Evolutionary conservation across 2,329 filamentous ascomycete genomes (phyloP), one percentile per base, ranked within the genome.

Genomic region (Myriosclerotinia scirpicola): DNA sequence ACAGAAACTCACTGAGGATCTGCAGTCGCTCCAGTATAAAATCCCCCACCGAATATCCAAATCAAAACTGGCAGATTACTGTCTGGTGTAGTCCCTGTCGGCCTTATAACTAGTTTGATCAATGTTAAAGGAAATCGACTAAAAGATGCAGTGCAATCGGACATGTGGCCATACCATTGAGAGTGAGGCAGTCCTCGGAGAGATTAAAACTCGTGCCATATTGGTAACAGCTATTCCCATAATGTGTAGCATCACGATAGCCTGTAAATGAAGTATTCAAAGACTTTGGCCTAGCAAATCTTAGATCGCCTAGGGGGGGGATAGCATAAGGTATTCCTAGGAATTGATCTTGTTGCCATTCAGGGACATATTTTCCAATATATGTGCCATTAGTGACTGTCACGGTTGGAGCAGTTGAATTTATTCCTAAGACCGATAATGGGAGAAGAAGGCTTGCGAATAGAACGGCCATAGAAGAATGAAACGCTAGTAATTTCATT

Each of bases 1-100:
- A n/a, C 1, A 30, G 34, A 42, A 34, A 26, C 63, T 65, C 15
- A 65, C 64, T 86, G 82, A 6, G 82, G 78, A 68, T 87, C 84
- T 68, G 77, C 71, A 70, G 80, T 74, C 74, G 81, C 78, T 1
- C 86, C 86, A 42, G 79, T 77, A 62, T 78, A 81, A 6, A 85
- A 80, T 2, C 83, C 84, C 42, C 85, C 85, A 15, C 84, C 80
- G 69, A 87, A 85, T 36, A 90, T 85, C 86, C 87, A 90, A 1
- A 80, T 75, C 0, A 79, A 65, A 54, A 83, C 81, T 1, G 81
- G 80, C 2, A 81, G 72, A 0, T 72, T 75, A 11, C 76, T 73
- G 15, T 74, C 69, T 1, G 71, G 65, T n/a, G 71, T 73, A 0
- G 72, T 75, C 1, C 75, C 77, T 0, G 78, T 69, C 0, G 81